Evolutionary conservation across 306 rosid genomes (phyloP).

Genomic region (Malus asiatica): DNA sequence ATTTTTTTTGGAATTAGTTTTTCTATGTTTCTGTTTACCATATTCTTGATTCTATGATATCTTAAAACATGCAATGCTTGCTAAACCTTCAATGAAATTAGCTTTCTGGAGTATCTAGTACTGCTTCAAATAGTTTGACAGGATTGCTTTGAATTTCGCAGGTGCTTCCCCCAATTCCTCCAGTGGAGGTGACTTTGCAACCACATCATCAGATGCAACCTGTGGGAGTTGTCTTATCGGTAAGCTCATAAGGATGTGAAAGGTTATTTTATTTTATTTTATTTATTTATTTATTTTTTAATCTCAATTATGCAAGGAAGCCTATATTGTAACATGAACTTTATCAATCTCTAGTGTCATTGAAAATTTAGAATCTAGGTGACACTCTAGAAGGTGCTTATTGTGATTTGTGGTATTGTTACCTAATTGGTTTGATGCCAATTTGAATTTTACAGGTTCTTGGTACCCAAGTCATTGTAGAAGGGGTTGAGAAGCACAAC

Average conservation of each 20-base stretch:
- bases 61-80: not conserved
- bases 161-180: slow-evolving; percentile 74
- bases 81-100: slow-evolving; percentile 4
- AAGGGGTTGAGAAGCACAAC: slow-evolving; percentile 73
- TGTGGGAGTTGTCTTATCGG: slow-evolving; percentile 78
- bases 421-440: slow-evolving; percentile 7
- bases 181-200: slow-evolving; percentile 46
- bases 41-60: not conserved
- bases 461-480: slow-evolving; percentile 71
- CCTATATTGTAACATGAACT: not conserved
- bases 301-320: not conserved
- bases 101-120: slow-evolving; percentile 1
- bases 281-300: not conserved
- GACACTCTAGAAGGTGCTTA: not conserved
- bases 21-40: not conserved
- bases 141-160: slow-evolving; percentile 29
- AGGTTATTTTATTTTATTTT: not conserved
- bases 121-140: slow-evolving; percentile 3
- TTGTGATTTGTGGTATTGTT: not conserved
- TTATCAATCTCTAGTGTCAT: not conserved
- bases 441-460: slow-evolving; percentile 42
- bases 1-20: not conserved
- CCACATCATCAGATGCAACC: slow-evolving; percentile 66
- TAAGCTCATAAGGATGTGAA: slow-evolving; percentile 28
- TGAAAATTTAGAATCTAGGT: not conserved